phyloP scores from a whole-genome alignment of 257 asterid species.

The Orobanche coerulescens region DNA sequence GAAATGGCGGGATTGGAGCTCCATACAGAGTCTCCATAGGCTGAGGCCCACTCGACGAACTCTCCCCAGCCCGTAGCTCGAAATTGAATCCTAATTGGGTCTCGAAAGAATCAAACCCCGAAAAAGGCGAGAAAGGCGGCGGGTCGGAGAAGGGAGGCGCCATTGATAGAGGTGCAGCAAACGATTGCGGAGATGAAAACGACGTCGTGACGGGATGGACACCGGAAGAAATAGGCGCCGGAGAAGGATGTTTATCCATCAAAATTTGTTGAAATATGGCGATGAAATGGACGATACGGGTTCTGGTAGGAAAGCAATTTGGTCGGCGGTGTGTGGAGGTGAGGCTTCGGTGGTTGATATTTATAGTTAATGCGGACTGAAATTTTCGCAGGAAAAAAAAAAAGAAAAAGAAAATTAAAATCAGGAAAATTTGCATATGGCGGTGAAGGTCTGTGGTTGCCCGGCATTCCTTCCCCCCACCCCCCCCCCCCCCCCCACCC shows the following conservation, averaged over 20 bases:
- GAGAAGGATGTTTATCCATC: slow-evolving; percentile 30
- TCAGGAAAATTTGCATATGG: slow-evolving; percentile 25
- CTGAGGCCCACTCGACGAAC: slow-evolving; percentile 32
- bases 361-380: slow-evolving; percentile 42
- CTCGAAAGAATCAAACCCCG: slow-evolving; percentile 29
- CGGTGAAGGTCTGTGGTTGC: slow-evolving; percentile 42
- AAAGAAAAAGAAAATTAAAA: slow-evolving; percentile 18
- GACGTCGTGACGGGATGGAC: slow-evolving; percentile 5
- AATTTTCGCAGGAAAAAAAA: neutral
- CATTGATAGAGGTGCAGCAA: slow-evolving; percentile 16
- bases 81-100: slow-evolving; percentile 15
- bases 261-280: neutral
- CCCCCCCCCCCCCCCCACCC: neutral
- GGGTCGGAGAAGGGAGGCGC: slow-evolving; percentile 19
- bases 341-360: slow-evolving; percentile 29
- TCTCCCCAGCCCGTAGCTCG: slow-evolving; percentile 3
- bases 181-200: slow-evolving; percentile 11
- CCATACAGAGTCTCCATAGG: slow-evolving; percentile 52
- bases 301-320: neutral
- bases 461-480: slow-evolving; percentile 15
- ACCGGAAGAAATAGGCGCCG: neutral
- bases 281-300: neutral
- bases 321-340: slow-evolving; percentile 22
- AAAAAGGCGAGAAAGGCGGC: slow-evolving; percentile 21
- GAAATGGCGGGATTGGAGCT: slow-evolving; percentile 61